Evolutionary conservation across 768 basidiomycete genomes (phyloP).

Genomic region (Dentipellis sp.): DNA sequence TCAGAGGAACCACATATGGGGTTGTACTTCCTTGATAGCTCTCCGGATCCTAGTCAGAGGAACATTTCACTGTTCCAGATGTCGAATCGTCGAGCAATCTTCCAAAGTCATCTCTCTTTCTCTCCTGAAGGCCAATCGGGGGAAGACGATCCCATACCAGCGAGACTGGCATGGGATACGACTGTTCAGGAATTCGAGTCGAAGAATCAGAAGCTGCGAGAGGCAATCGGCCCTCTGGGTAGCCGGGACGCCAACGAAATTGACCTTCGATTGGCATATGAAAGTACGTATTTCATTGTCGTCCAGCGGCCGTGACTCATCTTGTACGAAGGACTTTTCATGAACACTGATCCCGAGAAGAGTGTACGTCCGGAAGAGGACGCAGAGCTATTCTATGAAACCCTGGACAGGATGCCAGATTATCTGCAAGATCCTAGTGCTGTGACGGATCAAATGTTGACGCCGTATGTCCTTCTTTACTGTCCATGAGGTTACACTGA

Average conservation of each 20-base stretch:
- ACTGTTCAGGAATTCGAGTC: constrained; percentile 1
- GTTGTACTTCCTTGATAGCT: constrained; percentile 22
- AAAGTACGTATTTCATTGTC: constrained; percentile 32
- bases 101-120: constrained; percentile 3
- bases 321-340: constrained; percentile 15
- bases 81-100: constrained; percentile 6
- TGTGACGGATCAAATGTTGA: constrained; percentile 46
- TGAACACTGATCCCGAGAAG: constrained; percentile 3
- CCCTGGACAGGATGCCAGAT: constrained; percentile 42
- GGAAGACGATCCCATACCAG: background rate
- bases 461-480: constrained; percentile 34
- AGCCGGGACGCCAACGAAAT: constrained; percentile 32
- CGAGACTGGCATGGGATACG: constrained; percentile 3
- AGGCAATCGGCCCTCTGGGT: background rate
- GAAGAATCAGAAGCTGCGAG: background rate
- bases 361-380: constrained; percentile 19
- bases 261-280: constrained; percentile 44
- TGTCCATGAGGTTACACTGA: background rate
- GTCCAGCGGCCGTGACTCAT: background rate
- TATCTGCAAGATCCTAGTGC: constrained; percentile 47
- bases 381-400: constrained; percentile 31
- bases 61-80: constrained; percentile 8
- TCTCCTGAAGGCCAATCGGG: background rate
- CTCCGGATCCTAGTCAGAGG: constrained; percentile 13
- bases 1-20: constrained; percentile 23